Percentiles rank a stretch among this genome's conserved stretches.
Conservation (phyloP, 2,329 filamentous ascomycete species). For the Colletotrichum trifolii region DNA sequence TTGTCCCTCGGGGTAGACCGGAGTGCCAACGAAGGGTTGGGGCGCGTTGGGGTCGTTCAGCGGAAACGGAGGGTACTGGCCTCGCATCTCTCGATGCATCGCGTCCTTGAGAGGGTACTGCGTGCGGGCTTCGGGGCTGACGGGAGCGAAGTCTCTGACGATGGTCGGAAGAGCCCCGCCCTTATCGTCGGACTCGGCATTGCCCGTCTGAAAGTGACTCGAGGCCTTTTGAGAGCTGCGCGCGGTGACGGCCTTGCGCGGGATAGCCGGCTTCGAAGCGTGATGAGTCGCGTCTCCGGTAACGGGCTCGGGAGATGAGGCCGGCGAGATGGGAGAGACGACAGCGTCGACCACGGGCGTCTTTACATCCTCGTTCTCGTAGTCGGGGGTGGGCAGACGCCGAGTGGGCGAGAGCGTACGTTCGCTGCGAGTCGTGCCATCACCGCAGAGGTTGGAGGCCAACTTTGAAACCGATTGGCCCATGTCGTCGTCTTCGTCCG, state of each 20-base stretch:
- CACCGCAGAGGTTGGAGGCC: no score
- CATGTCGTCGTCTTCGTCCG: slow-evolving; percentile 44
- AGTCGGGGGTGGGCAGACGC: slow-evolving; percentile 62
- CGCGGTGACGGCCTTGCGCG: slow-evolving; percentile 42
- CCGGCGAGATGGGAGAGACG: slow-evolving; percentile 57
- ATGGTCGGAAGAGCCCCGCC: slow-evolving; percentile 41
- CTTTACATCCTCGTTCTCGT: slow-evolving; percentile 55
- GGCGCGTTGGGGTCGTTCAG: background rate
- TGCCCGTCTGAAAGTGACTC: slow-evolving; percentile 40
- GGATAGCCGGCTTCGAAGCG: slow-evolving; percentile 38
- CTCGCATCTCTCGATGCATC: slow-evolving; percentile 38
- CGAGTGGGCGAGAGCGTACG: slow-evolving; percentile 38
- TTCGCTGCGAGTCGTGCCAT: slow-evolving; percentile 33
- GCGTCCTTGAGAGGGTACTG: slow-evolving; percentile 48
- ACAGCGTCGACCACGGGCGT: slow-evolving; percentile 49
- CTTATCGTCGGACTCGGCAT: slow-evolving; percentile 35
- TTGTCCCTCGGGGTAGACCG: no score
- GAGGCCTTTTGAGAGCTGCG: slow-evolving; percentile 40
- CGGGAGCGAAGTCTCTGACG: slow-evolving; percentile 35
- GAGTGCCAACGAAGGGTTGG: background rate
- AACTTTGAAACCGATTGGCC: slow-evolving; percentile 48
- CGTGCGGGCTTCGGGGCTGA: slow-evolving; percentile 37
- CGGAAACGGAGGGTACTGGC: background rate
- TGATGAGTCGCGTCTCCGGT: slow-evolving; percentile 29
- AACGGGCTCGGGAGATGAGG: slow-evolving; percentile 54